Evolutionary conservation across 805 yeast species (phyloP).

Genomic region (Candida stauntonica): DNA sequence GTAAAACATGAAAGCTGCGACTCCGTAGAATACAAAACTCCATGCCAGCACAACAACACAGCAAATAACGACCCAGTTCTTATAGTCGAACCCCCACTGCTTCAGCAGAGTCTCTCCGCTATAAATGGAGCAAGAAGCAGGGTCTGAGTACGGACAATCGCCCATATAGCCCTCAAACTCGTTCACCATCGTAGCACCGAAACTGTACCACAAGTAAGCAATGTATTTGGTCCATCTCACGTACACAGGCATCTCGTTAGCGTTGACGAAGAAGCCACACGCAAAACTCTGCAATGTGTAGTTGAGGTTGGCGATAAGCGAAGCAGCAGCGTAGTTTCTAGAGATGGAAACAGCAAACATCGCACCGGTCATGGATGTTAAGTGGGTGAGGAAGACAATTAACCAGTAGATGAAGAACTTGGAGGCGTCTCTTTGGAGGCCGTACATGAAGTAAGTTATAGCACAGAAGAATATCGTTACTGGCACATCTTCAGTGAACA

Average conservation of each 20-base stretch:
- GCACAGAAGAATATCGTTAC: conserved; percentile 55
- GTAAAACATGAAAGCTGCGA: conserved; percentile 45
- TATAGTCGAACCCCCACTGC: conserved; percentile 51
- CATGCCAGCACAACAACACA: conserved; percentile 56
- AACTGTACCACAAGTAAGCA: conserved; percentile 74
- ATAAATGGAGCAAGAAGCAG: conserved; percentile 39
- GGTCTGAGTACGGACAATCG: conserved; percentile 42
- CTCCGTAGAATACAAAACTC: conserved; percentile 47
- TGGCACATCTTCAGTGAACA: conserved; percentile 65
- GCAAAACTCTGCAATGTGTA: conserved; percentile 62
- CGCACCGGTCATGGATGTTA: conserved; percentile 55
- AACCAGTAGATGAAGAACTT: conserved; percentile 62
- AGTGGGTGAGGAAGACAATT: conserved; percentile 49
- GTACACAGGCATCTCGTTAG: conserved; percentile 73
- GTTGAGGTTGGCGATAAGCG: conserved; percentile 23
- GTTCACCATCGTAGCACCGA: conserved; percentile 63
- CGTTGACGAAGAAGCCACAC: conserved; percentile 76
- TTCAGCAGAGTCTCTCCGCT: conserved; percentile 51
- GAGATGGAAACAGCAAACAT: conserved; percentile 31
- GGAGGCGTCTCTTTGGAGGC: conserved; percentile 45
- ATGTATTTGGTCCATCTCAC: conserved; percentile 81
- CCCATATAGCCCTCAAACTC: conserved; percentile 62
- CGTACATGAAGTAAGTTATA: conserved; percentile 76
- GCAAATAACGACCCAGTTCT: conserved; percentile 64
- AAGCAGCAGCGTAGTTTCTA: conserved; percentile 24